phyloP scores from a whole-genome alignment of 306 rosid species.

The Vigna nakashimae region DNA sequence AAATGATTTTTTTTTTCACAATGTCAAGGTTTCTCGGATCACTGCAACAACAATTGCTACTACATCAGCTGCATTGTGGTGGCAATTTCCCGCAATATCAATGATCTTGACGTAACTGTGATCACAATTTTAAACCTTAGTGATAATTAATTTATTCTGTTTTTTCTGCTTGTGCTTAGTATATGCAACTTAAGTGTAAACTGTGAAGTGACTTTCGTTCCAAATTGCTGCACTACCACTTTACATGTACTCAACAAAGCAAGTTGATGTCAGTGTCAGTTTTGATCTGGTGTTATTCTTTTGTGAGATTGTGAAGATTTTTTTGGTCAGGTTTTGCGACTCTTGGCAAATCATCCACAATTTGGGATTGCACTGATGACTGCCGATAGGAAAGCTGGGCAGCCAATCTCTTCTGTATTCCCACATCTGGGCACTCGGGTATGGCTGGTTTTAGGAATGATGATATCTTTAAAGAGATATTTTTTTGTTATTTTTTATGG shows the following conservation, averaged over 20 bases:
- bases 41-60: background rate
- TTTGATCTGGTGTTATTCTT: background rate
- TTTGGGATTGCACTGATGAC: slow-evolving; percentile 79
- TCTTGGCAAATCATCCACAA: slow-evolving; percentile 90
- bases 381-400: slow-evolving; percentile 95
- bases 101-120: background rate
- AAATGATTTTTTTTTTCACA: background rate
- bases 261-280: background rate
- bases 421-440: slow-evolving; percentile 82
- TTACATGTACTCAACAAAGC: slow-evolving; percentile 26
- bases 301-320: slow-evolving; percentile 37
- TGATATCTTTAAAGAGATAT: background rate
- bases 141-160: background rate
- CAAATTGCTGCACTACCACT: background rate
- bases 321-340: slow-evolving; percentile 77
- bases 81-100: background rate
- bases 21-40: background rate
- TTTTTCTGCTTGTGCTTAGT: background rate
- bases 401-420: slow-evolving; percentile 81
- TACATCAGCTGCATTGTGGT: background rate
- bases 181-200: slow-evolving; percentile 7
- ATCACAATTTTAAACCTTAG: background rate
- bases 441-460: slow-evolving; percentile 45
- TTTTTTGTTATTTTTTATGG: background rate
- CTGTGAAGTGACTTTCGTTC: background rate